Conservation (phyloP, 176 grass and related monocot species). For the Cenchrus purpureus region DNA sequence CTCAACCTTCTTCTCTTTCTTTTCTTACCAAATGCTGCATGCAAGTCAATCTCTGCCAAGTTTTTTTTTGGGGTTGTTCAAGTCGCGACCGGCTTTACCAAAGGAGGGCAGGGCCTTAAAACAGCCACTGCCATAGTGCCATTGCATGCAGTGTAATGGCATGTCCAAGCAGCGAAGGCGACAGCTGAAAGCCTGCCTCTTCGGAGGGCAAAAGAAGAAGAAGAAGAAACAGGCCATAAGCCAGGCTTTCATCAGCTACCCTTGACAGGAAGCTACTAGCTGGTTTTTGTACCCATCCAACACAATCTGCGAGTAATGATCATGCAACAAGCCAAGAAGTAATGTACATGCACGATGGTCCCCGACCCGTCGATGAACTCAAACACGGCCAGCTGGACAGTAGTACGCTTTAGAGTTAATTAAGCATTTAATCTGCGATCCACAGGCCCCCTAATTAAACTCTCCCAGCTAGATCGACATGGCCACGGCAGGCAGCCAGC, state of each 20-base stretch:
- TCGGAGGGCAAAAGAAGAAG: not conserved
- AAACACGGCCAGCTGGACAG: not conserved
- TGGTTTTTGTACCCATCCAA: slow-evolving; percentile 4
- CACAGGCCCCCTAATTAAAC: not conserved
- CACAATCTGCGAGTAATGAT: slow-evolving; percentile 29
- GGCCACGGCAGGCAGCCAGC: not conserved
- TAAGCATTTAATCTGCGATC: slow-evolving; percentile 3
- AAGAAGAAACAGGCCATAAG: not conserved
- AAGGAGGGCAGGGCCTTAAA: not conserved
- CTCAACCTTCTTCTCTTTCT: not conserved
- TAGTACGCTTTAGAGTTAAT: not conserved
- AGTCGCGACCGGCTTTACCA: not conserved
- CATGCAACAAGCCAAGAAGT: slow-evolving; percentile 4
- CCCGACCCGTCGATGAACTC: not conserved
- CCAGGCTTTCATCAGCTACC: slow-evolving; percentile 15
- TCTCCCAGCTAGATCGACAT: slow-evolving; percentile 23
- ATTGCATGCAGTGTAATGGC: slow-evolving; percentile 4
- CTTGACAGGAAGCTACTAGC: slow-evolving; percentile 6
- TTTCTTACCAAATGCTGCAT: no score
- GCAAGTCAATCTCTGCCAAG: not conserved
- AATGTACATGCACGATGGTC: not conserved
- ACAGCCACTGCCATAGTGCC: not conserved
- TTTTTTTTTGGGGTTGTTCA: not conserved
- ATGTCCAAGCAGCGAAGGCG: not conserved
- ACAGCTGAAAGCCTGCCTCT: not conserved